A percentile compares a stretch with the other conserved stretches of the same genome.
These are phyloP conservation scores for Hanseniaspora mollemarum DNA, from an alignment of 805 yeast species.

Conservation along the genomic window DNA sequence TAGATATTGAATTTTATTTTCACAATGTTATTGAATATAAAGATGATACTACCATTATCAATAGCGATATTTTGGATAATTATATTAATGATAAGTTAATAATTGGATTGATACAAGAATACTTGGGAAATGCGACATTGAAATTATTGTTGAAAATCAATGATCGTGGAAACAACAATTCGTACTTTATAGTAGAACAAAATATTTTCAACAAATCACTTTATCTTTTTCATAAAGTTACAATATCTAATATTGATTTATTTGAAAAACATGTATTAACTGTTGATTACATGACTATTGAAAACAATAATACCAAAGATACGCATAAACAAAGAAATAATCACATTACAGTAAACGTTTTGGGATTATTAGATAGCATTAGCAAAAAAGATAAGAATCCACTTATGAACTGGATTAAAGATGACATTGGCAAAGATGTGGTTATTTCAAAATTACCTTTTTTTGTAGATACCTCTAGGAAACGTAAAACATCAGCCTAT, in stretches of 20 bases:
- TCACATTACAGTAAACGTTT: background rate
- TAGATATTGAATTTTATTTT: background rate
- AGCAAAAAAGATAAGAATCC: constrained; percentile 1
- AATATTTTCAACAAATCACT: background rate
- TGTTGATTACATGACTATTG: background rate
- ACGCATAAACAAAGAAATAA: background rate
- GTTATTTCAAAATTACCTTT: background rate
- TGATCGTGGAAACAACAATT: background rate
- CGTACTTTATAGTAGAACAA: background rate
- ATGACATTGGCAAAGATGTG: background rate
- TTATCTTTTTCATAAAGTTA: background rate
- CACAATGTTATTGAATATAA: background rate
- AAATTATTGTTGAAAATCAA: background rate
- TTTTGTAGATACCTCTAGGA: background rate
- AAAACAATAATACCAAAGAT: background rate
- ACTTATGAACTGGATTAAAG: background rate
- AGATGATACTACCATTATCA: background rate
- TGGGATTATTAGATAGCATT: constrained; percentile 1
- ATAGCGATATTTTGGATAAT: background rate
- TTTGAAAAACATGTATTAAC: background rate
- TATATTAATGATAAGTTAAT: background rate
- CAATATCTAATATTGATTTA: background rate
- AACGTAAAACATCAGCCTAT: background rate
- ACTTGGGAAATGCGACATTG: background rate
- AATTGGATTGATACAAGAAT: background rate